Evolutionary conservation across 805 yeast genomes (phyloP).

Genomic region (Pichia cephalocereana): DNA sequence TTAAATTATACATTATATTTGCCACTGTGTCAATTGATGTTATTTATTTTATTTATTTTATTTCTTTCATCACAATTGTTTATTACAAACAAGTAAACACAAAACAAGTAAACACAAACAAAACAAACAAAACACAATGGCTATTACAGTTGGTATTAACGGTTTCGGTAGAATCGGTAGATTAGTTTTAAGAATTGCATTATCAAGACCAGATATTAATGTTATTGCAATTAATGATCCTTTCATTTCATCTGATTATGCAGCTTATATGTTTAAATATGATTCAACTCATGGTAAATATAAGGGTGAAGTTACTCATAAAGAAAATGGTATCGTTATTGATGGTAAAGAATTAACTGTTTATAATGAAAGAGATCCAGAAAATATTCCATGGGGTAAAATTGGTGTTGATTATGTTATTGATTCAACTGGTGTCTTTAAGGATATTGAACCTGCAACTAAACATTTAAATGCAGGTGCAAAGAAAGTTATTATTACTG

Average conservation of each 20-base stretch:
- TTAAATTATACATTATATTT: too few relatives aligned
- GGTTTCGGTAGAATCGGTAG: constrained; percentile 96
- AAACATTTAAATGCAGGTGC: constrained; percentile 88
- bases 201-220: constrained; percentile 62
- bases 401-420: constrained; percentile 77
- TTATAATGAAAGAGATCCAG: constrained; percentile 79
- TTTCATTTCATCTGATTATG: constrained; percentile 81
- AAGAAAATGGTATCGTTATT: constrained; percentile 53
- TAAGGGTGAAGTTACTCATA: constrained; percentile 60
- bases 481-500: constrained; percentile 90
- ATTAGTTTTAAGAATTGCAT: constrained; percentile 77
- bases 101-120: too few relatives aligned
- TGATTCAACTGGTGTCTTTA: constrained; percentile 94
- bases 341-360: constrained; percentile 60
- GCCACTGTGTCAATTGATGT: too few relatives aligned
- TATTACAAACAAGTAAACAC: background rate
- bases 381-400: constrained; percentile 80
- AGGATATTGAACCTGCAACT: constrained; percentile 68
- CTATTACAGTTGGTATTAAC: constrained; percentile 77
- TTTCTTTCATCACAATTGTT: background rate
- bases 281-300: constrained; percentile 88
- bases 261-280: constrained; percentile 92
- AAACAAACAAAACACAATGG: constrained; percentile 25
- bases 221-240: constrained; percentile 90
- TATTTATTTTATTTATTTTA: too few relatives aligned